Percentiles rank a stretch among this genome's conserved stretches.
phyloP scores from a whole-genome alignment of 495 filamentous ascomycete species.

The Aspergillus indologenus region DNA sequence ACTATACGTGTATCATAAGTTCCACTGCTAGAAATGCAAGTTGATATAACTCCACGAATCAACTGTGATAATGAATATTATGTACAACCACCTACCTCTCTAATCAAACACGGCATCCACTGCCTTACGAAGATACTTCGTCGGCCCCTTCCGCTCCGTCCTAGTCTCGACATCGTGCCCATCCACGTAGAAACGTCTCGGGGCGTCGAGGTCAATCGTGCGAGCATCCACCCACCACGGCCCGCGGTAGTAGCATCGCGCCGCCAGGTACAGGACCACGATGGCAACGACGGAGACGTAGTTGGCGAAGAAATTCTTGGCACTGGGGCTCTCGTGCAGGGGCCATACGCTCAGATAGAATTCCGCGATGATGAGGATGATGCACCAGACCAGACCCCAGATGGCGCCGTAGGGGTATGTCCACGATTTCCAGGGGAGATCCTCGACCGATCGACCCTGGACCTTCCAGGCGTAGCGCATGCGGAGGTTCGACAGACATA shows the following conservation, averaged over 20 bases:
- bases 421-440: conserved; percentile 62
- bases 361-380: conserved; percentile 24
- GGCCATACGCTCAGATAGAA: conserved; percentile 31
- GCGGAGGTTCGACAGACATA: conserved; percentile 54
- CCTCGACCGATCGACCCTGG: conserved; percentile 59
- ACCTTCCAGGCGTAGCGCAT: conserved; percentile 63
- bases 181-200: conserved; percentile 20
- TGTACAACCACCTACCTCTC: neutral
- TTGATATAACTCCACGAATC: too few relatives aligned
- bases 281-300: conserved; percentile 26
- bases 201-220: conserved; percentile 28
- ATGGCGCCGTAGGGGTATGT: conserved; percentile 25
- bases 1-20: too few relatives aligned
- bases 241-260: conserved; percentile 24
- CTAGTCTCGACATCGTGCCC: conserved; percentile 15
- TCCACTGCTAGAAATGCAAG: too few relatives aligned
- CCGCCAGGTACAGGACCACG: conserved; percentile 22
- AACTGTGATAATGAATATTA: too few relatives aligned
- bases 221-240: conserved; percentile 31
- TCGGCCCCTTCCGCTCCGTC: conserved; percentile 7
- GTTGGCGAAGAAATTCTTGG: conserved; percentile 30
- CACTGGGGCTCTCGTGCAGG: conserved; percentile 14
- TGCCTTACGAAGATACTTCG: conserved; percentile 2
- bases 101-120: conserved; percentile 6
- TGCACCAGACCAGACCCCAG: conserved; percentile 28